Evolutionary conservation across 805 yeast genomes (phyloP).

Genomic region (Candida montana): DNA sequence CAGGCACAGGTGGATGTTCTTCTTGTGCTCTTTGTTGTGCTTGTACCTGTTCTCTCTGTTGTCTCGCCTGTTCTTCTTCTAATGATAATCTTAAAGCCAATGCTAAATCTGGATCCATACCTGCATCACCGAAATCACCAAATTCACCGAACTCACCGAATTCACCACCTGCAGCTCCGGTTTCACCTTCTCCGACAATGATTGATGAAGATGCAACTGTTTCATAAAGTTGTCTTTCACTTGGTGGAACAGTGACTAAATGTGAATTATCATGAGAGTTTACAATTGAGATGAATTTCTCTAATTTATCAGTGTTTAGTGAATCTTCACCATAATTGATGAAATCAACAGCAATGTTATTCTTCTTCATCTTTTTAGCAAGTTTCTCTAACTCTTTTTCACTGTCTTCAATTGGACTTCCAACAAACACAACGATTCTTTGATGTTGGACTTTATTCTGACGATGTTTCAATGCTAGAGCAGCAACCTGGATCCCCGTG

Average conservation of each 20-base stretch:
- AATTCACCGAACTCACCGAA: slow-evolving; percentile 44
- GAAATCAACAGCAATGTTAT: slow-evolving; percentile 83
- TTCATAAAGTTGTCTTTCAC: slow-evolving; percentile 79
- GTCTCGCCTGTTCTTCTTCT: slow-evolving; percentile 92
- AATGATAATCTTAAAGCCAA: slow-evolving; percentile 89
- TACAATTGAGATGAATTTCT: slow-evolving; percentile 67
- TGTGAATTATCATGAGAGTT: slow-evolving; percentile 73
- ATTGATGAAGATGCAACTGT: slow-evolving; percentile 73
- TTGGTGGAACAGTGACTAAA: slow-evolving; percentile 82
- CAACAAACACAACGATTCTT: slow-evolving; percentile 85
- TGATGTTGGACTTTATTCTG: slow-evolving; percentile 91
- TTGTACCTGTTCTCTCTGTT: slow-evolving; percentile 52
- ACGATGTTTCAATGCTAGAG: slow-evolving; percentile 89
- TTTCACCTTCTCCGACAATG: slow-evolving; percentile 52
- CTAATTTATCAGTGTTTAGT: slow-evolving; percentile 70
- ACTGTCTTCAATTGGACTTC: slow-evolving; percentile 70
- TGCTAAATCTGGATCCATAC: slow-evolving; percentile 95
- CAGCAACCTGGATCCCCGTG: slow-evolving; percentile 90
- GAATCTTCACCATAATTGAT: slow-evolving; percentile 89
- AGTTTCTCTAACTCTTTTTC: slow-evolving; percentile 72
- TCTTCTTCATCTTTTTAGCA: slow-evolving; percentile 91
- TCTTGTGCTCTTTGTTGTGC: slow-evolving; percentile 5
- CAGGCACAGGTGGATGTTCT: background rate
- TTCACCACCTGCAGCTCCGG: slow-evolving; percentile 34
- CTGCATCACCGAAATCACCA: slow-evolving; percentile 74